Evolutionary conservation across 176 grass and related monocot species (phyloP).

Genomic region (Eleusine indica): DNA sequence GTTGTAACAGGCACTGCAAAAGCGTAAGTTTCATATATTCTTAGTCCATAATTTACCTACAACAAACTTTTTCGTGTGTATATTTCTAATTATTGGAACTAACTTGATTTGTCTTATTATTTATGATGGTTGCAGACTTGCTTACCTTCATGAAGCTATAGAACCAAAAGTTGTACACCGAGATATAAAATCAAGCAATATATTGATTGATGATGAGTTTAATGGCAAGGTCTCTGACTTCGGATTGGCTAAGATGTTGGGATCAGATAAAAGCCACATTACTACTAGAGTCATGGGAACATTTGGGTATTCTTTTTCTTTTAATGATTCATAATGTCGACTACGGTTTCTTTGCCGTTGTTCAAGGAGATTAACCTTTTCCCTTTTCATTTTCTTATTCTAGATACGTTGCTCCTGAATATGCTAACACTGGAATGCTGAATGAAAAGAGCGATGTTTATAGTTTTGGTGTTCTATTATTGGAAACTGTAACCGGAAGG

Average conservation of each 20-base stretch:
- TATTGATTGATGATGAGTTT: conserved; percentile 96
- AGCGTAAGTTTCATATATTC: conserved; percentile 68
- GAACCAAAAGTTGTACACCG: conserved; percentile 98
- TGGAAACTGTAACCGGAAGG: conserved; percentile 94
- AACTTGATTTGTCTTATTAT: conserved; percentile 16
- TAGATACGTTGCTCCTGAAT: conserved; percentile 98
- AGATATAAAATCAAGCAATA: conserved; percentile 99
- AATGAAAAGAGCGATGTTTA: conserved; percentile 99
- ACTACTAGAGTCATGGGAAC: conserved; percentile 99
- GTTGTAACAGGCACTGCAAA: conserved; percentile 89
- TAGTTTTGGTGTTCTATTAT: conserved; percentile 89
- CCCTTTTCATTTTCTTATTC: conserved; percentile 39
- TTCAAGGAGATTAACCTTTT: conserved; percentile 1
- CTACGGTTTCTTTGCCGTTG: background rate
- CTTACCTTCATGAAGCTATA: conserved; percentile 99
- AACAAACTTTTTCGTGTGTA: background rate
- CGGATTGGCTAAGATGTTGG: conserved; percentile 94
- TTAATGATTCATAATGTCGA: background rate
- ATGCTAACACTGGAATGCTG: conserved; percentile 95
- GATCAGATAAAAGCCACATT: conserved; percentile 92
- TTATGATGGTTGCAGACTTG: conserved; percentile 65
- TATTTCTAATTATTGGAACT: background rate
- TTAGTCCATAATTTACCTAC: conserved; percentile 2
- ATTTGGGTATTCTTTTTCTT: conserved; percentile 65
- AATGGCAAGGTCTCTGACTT: conserved; percentile 97